Conservation (phyloP, 805 yeast genomes). For the Torulaspora microellipsoides region DNA sequence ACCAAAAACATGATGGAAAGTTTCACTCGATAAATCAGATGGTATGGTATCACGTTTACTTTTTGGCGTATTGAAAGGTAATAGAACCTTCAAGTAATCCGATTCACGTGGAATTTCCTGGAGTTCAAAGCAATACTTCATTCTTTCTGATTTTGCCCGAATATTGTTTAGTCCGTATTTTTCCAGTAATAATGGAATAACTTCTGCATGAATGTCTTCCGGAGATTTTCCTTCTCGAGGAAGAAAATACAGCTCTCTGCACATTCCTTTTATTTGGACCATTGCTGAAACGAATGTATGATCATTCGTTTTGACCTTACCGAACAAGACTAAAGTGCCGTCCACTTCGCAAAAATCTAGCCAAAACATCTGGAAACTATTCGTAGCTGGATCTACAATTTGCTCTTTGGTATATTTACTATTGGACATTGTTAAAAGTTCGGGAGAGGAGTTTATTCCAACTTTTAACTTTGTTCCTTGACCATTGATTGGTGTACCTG, state of each 20-base stretch:
- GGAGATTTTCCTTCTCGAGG: slow-evolving; percentile 60
- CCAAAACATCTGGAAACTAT: slow-evolving; percentile 76
- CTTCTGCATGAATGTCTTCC: slow-evolving; percentile 72
- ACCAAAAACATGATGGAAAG: slow-evolving; percentile 79
- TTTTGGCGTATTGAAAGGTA: slow-evolving; percentile 69
- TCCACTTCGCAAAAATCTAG: slow-evolving; percentile 80
- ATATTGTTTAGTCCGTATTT: slow-evolving; percentile 58
- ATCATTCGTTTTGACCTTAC: slow-evolving; percentile 63
- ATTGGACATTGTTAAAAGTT: slow-evolving; percentile 7
- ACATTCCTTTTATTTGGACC: slow-evolving; percentile 66
- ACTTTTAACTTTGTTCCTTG: not conserved
- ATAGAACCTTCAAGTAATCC: slow-evolving; percentile 70
- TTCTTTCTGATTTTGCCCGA: slow-evolving; percentile 64
- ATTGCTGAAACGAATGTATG: slow-evolving; percentile 64
- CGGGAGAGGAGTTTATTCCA: slow-evolving; percentile 6
- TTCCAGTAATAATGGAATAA: slow-evolving; percentile 58
- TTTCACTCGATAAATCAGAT: slow-evolving; percentile 63
- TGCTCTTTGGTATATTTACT: slow-evolving; percentile 24
- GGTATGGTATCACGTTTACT: slow-evolving; percentile 49
- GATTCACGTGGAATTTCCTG: slow-evolving; percentile 70
- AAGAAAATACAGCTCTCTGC: slow-evolving; percentile 69
- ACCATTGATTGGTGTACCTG: slow-evolving; percentile 27
- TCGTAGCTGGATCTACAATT: slow-evolving; percentile 39
- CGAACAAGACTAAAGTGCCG: slow-evolving; percentile 65
- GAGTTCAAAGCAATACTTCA: slow-evolving; percentile 85